Conservation (phyloP, 345 rosid species). For the Brassica nigra region DNA sequence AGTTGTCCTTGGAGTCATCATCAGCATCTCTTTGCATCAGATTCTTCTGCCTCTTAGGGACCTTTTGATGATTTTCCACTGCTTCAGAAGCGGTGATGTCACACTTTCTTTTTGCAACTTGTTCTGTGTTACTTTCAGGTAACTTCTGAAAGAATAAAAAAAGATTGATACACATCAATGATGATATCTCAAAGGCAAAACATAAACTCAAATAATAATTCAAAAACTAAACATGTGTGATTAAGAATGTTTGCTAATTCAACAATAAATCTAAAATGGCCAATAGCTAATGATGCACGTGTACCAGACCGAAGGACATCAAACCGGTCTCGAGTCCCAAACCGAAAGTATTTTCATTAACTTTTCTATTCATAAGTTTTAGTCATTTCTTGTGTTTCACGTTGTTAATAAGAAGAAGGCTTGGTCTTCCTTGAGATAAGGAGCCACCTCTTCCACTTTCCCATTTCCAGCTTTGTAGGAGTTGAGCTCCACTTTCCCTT, state of each 20-base stretch:
- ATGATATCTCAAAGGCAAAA: neutral
- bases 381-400: no score
- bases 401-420: no score
- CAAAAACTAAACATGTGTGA: neutral
- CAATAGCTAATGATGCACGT: neutral
- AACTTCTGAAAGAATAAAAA: conserved; percentile 35
- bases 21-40: conserved; percentile 38
- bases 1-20: conserved; percentile 2
- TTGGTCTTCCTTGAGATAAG: no score
- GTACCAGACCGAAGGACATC: no score
- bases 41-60: conserved; percentile 59
- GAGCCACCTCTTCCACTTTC: no score
- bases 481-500: neutral
- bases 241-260: neutral
- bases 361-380: no score
- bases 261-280: conserved; percentile 3
- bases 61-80: conserved; percentile 42
- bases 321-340: no score
- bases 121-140: conserved; percentile 35
- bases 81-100: conserved; percentile 40
- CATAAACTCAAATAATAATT: neutral
- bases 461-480: no score
- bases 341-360: no score
- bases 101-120: conserved; percentile 41
- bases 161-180: neutral